Evolutionary conservation across 495 filamentous ascomycete genomes (phyloP).

Genomic region (Neurospora sp.): DNA sequence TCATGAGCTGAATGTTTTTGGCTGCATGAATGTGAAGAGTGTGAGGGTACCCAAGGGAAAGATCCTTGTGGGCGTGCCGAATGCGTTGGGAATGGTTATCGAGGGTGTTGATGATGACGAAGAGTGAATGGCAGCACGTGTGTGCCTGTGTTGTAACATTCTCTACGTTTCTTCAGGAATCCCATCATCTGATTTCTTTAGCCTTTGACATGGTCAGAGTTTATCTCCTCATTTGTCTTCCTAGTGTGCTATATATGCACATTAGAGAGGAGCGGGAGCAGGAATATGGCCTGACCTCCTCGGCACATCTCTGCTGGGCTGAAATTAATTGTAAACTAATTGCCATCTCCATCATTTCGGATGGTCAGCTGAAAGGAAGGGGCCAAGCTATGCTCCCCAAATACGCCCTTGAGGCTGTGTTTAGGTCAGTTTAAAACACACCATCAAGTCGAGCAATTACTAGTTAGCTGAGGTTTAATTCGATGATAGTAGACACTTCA

Average conservation of each 20-base stretch:
- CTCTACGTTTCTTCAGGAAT: not conserved
- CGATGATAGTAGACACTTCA: not conserved
- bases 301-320: not conserved
- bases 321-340: not conserved
- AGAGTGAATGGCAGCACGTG: not conserved
- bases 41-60: slow-evolving; percentile 61
- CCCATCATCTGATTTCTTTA: not conserved
- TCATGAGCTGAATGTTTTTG: slow-evolving; percentile 67
- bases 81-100: slow-evolving; percentile 48
- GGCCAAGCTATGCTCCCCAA: not conserved
- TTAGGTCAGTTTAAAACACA: not conserved
- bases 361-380: not conserved
- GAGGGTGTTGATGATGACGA: slow-evolving; percentile 29
- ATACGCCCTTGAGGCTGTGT: not conserved
- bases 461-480: not conserved
- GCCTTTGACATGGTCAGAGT: not conserved
- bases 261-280: not conserved
- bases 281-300: not conserved
- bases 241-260: not conserved
- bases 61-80: slow-evolving; percentile 68
- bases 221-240: not conserved
- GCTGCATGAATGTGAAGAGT: slow-evolving; percentile 68
- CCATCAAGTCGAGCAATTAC: not conserved
- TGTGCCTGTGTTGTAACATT: not conserved
- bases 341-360: not conserved